Base-by-base conservation (phyloP, 2,329 filamentous ascomycete species). In the Colletotrichum sp. region DNA sequence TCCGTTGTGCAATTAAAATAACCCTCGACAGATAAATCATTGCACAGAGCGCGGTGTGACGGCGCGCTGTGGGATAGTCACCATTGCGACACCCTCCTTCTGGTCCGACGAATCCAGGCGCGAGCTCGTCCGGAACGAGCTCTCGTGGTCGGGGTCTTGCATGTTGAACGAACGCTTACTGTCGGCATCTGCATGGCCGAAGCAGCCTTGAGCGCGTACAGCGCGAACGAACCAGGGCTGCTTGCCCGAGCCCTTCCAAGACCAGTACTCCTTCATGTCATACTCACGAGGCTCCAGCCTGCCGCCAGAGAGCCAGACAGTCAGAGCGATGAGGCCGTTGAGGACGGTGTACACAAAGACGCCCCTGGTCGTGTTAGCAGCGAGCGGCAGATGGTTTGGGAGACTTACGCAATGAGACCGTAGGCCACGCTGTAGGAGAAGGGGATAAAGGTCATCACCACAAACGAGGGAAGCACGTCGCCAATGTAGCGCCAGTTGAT, bases 361-460 rank as follows among this genome's bases (percentile, higher is more conserved):
- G 16, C 89, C 89, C 2, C 89, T 90, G 72, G 2, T 2, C 44
- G 16, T 18, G 26, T 79, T 71, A 78, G 74, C 39, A 13, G 13
- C 21, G 39, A 30, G 6, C 10, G 9, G 60, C 21, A 13, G 6
- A 26, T 36, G 21, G 16, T 6, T 34, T n/a, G 16, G 15, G 21
- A 21, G 6, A 87, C 89, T 86, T 83, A 92, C 90, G 91, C 93
- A 79, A 95, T 95, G 32, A 96, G 89, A 21, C 94, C 94, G 78
- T 95, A 95, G 9, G 94, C 93, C 64, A 95, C 94, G 68, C 92
- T 94, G 88, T 95, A 96, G 78, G 92, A 95, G 82, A 95, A 95
- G 0, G 94, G 94, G 86, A 96, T 95, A 71, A 95, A 91, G 3
- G 91, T 91, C 79, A 95, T 91, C 6, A 94, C 95, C 36, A 95